Percentiles rank a stretch among this genome's conserved stretches.
These are phyloP conservation scores for Phytophthora agathidicida DNA, from an alignment of 352 stramenopile species.

Conservation along the genomic window DNA sequence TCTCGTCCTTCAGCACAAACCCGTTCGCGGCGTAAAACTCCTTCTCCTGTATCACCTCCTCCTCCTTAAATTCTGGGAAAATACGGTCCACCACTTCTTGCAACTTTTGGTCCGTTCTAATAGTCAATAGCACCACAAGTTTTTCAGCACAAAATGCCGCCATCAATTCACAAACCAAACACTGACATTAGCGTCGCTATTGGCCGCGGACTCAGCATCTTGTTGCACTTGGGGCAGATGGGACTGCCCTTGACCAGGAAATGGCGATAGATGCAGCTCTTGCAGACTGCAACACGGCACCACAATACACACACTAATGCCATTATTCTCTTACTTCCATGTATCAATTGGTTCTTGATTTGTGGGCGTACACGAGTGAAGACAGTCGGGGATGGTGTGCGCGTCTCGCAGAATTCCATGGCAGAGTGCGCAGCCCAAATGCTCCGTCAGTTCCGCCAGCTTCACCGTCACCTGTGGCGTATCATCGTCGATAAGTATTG, in stretches of 20 bases:
- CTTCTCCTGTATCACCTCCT: slow-evolving; percentile 50
- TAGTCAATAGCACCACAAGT: not conserved
- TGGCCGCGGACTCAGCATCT: slow-evolving; percentile 56
- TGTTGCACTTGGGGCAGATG: slow-evolving; percentile 67
- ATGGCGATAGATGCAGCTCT: slow-evolving; percentile 85
- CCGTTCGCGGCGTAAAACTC: slow-evolving; percentile 70
- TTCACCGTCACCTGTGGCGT: slow-evolving; percentile 50
- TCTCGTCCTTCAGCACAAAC: slow-evolving; percentile 57
- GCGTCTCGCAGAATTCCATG: slow-evolving; percentile 71
- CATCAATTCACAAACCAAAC: not conserved
- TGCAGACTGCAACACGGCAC: slow-evolving; percentile 64
- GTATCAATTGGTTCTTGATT: not conserved
- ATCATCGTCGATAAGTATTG: not conserved
- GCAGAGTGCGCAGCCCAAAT: slow-evolving; percentile 75
- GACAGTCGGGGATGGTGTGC: slow-evolving; percentile 83
- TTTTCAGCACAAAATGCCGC: not conserved
- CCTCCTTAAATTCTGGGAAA: slow-evolving; percentile 68
- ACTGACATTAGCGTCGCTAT: slow-evolving; percentile 72
- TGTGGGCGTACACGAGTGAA: slow-evolving; percentile 71
- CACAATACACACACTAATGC: not conserved
- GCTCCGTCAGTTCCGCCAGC: slow-evolving; percentile 59
- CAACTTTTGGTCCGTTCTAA: slow-evolving; percentile 77
- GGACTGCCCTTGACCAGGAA: slow-evolving; percentile 68
- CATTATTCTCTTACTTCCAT: too few relatives aligned
- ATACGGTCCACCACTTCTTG: slow-evolving; percentile 79